phyloP scores from a whole-genome alignment of 2,329 filamentous ascomycete genomes.

The Colletotrichum cuscutae region DNA sequence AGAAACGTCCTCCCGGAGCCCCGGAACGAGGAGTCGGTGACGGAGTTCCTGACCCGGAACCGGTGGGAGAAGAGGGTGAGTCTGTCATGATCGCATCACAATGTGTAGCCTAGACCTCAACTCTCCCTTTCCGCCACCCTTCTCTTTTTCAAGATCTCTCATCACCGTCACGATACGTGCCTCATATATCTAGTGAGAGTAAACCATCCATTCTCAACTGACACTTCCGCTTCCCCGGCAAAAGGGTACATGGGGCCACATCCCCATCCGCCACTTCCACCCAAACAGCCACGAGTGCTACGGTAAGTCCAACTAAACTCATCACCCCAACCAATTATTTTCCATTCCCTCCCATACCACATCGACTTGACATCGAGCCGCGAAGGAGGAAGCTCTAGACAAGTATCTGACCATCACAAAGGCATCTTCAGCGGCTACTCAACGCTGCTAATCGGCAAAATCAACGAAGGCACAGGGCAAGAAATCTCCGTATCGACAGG shows the following conservation, averaged over 20 bases:
- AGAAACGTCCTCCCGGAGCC: conserved; percentile 36
- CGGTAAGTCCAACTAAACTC: conserved; percentile 16
- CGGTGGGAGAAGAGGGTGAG: conserved; percentile 38
- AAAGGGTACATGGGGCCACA: conserved; percentile 36
- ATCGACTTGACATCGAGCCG: neutral
- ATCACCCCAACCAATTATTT: neutral
- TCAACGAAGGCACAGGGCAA: conserved; percentile 30
- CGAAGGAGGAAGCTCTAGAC: neutral
- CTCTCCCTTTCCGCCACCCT: too few relatives aligned
- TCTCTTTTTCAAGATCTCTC: neutral
- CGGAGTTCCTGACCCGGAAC: conserved; percentile 33
- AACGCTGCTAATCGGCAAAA: conserved; percentile 36
- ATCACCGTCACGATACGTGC: neutral
- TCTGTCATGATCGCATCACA: neutral
- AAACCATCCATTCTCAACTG: neutral
- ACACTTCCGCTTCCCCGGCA: neutral
- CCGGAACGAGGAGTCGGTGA: conserved; percentile 30
- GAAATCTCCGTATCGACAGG: conserved; percentile 34
- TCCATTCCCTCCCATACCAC: neutral
- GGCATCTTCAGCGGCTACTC: conserved; percentile 38
- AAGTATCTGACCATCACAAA: neutral
- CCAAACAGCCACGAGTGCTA: conserved; percentile 40
- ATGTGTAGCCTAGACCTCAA: neutral
- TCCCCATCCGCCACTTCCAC: conserved; percentile 38
- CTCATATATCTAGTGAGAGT: too few relatives aligned